Conservation (phyloP, 768 basidiomycete genomes). For the Paxillus ammoniavirescens region DNA sequence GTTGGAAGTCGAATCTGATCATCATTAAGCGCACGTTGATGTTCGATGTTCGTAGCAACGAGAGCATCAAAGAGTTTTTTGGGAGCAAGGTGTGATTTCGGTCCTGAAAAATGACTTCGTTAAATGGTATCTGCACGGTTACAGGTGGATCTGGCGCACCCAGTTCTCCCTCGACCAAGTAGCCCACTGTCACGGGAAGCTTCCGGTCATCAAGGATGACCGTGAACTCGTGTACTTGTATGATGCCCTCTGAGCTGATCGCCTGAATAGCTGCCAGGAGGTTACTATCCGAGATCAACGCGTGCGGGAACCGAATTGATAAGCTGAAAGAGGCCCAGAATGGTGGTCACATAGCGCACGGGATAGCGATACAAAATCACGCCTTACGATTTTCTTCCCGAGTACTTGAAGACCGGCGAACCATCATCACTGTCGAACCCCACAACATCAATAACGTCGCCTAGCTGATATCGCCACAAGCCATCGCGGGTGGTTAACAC, state of each 20-base stretch:
- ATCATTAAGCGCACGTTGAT: background rate
- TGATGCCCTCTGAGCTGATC: slow-evolving; percentile 3
- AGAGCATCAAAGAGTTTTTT: slow-evolving; percentile 8
- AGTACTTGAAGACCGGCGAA: background rate
- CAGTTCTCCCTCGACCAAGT: slow-evolving; percentile 8
- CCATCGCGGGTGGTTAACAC: slow-evolving; percentile 7
- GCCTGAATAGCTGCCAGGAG: slow-evolving; percentile 2
- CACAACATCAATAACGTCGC: slow-evolving; percentile 3
- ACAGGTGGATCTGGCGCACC: slow-evolving; percentile 1
- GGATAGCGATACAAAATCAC: no score
- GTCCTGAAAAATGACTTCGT: background rate
- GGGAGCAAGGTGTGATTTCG: background rate
- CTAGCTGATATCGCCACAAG: slow-evolving; percentile 7
- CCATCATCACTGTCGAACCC: slow-evolving; percentile 5
- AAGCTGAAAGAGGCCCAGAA: background rate
- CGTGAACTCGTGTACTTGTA: slow-evolving; percentile 11
- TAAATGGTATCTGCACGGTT: background rate
- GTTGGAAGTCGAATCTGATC: slow-evolving; percentile 6
- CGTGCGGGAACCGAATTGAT: background rate
- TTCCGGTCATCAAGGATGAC: slow-evolving; percentile 8
- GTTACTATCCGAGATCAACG: background rate
- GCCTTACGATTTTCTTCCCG: slow-evolving; percentile 4
- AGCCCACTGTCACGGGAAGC: slow-evolving; percentile 8
- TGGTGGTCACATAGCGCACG: background rate
- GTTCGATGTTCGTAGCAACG: background rate